Evolutionary conservation across 2,329 filamentous ascomycete species (phyloP), one percentile per base, ranked within the genome.

Genomic region (Domatiomyces globalis): DNA sequence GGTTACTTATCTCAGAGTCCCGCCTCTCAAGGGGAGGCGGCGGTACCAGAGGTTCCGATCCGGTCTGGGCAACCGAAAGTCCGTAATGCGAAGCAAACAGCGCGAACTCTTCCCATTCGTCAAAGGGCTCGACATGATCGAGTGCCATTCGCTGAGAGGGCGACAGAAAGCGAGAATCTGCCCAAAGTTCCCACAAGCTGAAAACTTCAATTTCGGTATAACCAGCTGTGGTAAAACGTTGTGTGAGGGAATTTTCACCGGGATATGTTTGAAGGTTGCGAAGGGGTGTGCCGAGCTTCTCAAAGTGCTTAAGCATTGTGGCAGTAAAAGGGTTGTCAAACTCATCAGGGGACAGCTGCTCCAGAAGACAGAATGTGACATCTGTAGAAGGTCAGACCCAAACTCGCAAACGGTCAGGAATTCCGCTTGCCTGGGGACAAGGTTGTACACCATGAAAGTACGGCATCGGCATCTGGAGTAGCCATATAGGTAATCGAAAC

Each of bases 21-120:
- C 59, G 49, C 51, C 58, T 53, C 27, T 33, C 17, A 18, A 33
- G 27, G 12, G 54, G 54, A 36, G 55, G 52, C 25, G 56, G 52
- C 20, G 55, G 52, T 9, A 59, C 52, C n/a, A 56, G 49, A 18
- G 51, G 57, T 15, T 60, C 59, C 8, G 49, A 45, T n/a, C 54
- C 51, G 45, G 58, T 61, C 25, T 60, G 59, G 19, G 59, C 59
- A 7, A 60, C 50, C 2, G 58, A 39, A 20, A 95, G 69, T 59
- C 89, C 85, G 66, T 95, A 94, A 66, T 95, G 89, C 33, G 81
- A 81, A 1, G 79, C 80, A 65, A 94, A 95, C 0, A 95, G 71
- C 2, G 84, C 81, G 63, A 95, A 88, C 62, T 95, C 90, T 66
- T 96, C 90, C 87, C 87, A 95, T 67, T 95, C 89, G 65, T 96